Base-by-base conservation (phyloP, 2,329 filamentous ascomycete genomes). In the Basipetospora chlamydospora region DNA sequence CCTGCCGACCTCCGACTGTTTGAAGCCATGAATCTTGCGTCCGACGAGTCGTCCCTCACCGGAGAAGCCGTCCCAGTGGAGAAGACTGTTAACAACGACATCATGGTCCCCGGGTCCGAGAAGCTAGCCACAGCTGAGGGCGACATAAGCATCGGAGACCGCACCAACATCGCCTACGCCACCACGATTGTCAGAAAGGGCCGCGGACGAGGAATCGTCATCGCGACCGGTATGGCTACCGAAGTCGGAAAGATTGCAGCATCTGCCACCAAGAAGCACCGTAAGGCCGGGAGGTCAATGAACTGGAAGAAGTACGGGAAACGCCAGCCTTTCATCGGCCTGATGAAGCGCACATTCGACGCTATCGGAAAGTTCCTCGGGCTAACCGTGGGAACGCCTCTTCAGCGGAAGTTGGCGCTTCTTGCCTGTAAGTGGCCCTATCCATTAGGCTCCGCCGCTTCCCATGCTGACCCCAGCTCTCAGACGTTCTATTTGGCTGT, bases 341-440 rank as follows among this genome's bases (percentile, higher is more conserved):
- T 64, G 20, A 42, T 54, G 3, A 66, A 60, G 49, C 65, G 66
- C 34, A 55, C 56, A 21, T 67, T 63, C 39, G 61, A 67, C 45
- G 55, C 62, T 13, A 44, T 67, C 30, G 67, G 68, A 44, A 70
- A 72, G 52, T 74, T 77, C 46, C 63, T 79, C 37, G 74, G 69
- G 33, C 50, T 73, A 18, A 68, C 65, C 4, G 66, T 77, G 41
- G 83, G 83, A 21, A 90, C 83, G 2, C 83, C 83, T 3, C 62
- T 90, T 33, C 81, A 87, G 56, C 72, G 77, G 44, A 86, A 83
- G 56, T 63, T 90, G 35, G 80, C 79, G 41, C 80, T 81, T 46
- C 66, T 90, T 41, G 83, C 83, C 9, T 78, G 86, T 39, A n/a
- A n/a, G n/a, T n/a, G n/a, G n/a, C n/a, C n/a, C n/a, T n/a, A n/a